A percentile compares a stretch with the other conserved stretches of the same genome.
Conservation (phyloP, 2,329 filamentous ascomycete genomes). For the Aureobasidium lini region DNA sequence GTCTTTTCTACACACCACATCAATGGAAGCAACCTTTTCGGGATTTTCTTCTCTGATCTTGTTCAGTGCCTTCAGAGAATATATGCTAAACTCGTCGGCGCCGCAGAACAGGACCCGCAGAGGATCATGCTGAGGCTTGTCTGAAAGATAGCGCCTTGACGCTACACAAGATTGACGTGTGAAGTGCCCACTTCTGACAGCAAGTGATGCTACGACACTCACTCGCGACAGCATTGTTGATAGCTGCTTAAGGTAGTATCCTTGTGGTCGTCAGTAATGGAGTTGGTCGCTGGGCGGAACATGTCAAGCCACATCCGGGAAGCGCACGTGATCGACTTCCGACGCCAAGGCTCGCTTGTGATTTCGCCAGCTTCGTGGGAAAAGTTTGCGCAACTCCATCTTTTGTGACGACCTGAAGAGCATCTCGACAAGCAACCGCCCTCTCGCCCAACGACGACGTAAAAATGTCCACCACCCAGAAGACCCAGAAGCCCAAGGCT, state of each 20-base stretch:
- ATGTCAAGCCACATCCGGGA: not conserved
- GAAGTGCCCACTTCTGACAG: not conserved
- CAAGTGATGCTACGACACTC: not conserved
- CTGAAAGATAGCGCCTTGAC: not conserved
- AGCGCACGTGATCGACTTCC: not conserved
- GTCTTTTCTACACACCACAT: constrained; percentile 74
- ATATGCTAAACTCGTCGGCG: constrained; percentile 82
- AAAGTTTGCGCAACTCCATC: not conserved
- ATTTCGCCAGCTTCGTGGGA: not conserved
- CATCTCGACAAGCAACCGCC: constrained; percentile 12
- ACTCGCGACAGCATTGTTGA: not conserved
- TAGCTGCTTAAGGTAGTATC: not conserved
- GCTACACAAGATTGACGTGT: not conserved
- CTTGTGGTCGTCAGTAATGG: too few species aligned
- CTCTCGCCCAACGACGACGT: constrained; percentile 13
- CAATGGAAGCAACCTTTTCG: constrained; percentile 62
- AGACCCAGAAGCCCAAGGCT: constrained; percentile 61
- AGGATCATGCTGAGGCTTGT: constrained; percentile 36
- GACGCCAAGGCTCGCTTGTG: constrained; percentile 8
- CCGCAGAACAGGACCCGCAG: constrained; percentile 89
- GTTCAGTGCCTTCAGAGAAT: constrained; percentile 63
- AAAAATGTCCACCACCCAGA: constrained; percentile 35
- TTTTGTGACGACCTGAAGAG: not conserved
- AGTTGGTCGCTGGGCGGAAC: not conserved
- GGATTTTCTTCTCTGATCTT: constrained; percentile 43